A percentile compares a stretch with the other conserved stretches of the same genome.
These are phyloP conservation scores for Yamadazyma spencermartinsiae DNA, from an alignment of 1,139 yeast species.

Conservation along the genomic window DNA sequence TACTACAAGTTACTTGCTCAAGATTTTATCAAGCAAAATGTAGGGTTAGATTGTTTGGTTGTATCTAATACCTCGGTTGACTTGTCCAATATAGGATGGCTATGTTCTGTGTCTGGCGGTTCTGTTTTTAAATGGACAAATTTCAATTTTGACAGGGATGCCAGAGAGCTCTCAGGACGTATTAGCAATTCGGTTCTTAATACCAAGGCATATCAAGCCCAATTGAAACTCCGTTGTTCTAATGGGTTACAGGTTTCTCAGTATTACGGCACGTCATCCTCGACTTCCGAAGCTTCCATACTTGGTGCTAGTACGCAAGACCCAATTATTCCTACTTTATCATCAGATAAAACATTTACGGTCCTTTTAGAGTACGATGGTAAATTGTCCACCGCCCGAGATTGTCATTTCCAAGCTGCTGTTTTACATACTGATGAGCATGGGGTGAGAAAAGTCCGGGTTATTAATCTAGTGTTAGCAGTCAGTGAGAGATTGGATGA, in stretches of 20 bases:
- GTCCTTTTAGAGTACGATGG: conserved; percentile 79
- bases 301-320: conserved; percentile 47
- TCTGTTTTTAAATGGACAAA: conserved; percentile 61
- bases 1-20: conserved; percentile 64
- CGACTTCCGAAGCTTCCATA: conserved; percentile 28
- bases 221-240: conserved; percentile 83
- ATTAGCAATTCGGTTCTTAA: conserved; percentile 49
- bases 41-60: conserved; percentile 77
- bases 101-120: conserved; percentile 77
- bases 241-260: conserved; percentile 83
- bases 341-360: conserved; percentile 66
- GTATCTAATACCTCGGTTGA: conserved; percentile 70
- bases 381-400: conserved; percentile 65
- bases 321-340: conserved; percentile 70
- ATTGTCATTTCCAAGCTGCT: conserved; percentile 92
- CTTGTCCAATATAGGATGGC: conserved; percentile 68
- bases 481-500: conserved; percentile 74
- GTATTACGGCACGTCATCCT: conserved; percentile 60
- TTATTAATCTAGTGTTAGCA: conserved; percentile 77
- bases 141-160: conserved; percentile 72
- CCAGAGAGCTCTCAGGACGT: conserved; percentile 61
- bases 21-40: conserved; percentile 56
- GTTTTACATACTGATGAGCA: conserved; percentile 73
- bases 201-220: conserved; percentile 73
- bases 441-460: conserved; percentile 83